Conservation (phyloP, 495 filamentous ascomycete genomes). For the Chaetomidium leptoderma region DNA sequence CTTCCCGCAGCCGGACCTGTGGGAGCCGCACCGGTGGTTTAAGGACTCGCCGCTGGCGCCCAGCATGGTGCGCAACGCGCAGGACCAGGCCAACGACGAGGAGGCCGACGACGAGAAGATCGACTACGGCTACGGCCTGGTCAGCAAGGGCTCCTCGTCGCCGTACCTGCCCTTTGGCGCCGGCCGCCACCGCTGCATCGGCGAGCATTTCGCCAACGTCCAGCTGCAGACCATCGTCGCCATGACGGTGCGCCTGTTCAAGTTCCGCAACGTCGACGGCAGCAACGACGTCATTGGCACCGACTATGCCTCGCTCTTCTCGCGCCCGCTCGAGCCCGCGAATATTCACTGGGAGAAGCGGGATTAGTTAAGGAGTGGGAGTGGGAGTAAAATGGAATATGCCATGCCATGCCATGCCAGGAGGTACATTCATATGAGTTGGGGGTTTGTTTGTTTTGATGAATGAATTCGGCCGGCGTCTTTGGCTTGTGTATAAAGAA, state of each 20-base stretch:
- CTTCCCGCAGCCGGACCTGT: conserved; percentile 75
- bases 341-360: conserved; percentile 64
- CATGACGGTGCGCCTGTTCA: conserved; percentile 71
- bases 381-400: too few relatives aligned
- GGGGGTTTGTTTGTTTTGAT: too few relatives aligned
- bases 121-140: conserved; percentile 91
- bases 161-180: conserved; percentile 96
- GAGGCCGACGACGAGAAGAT: conserved; percentile 69
- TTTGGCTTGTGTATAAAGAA: neutral
- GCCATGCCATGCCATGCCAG: too few relatives aligned
- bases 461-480: neutral
- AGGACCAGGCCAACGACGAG: conserved; percentile 35
- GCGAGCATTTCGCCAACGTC: conserved; percentile 93
- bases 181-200: conserved; percentile 90
- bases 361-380: conserved; percentile 23
- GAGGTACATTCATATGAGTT: too few relatives aligned
- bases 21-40: conserved; percentile 91
- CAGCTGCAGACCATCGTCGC: conserved; percentile 82
- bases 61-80: conserved; percentile 44
- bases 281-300: conserved; percentile 67
- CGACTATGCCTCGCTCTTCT: conserved; percentile 72
- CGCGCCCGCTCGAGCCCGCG: conserved; percentile 60
- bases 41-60: conserved; percentile 42
- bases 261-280: conserved; percentile 66
- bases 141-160: conserved; percentile 78